Evolutionary conservation across 768 basidiomycete genomes (phyloP), one percentile per base, ranked within the genome.

Genomic region (Neoboletus subvelutipes): DNA sequence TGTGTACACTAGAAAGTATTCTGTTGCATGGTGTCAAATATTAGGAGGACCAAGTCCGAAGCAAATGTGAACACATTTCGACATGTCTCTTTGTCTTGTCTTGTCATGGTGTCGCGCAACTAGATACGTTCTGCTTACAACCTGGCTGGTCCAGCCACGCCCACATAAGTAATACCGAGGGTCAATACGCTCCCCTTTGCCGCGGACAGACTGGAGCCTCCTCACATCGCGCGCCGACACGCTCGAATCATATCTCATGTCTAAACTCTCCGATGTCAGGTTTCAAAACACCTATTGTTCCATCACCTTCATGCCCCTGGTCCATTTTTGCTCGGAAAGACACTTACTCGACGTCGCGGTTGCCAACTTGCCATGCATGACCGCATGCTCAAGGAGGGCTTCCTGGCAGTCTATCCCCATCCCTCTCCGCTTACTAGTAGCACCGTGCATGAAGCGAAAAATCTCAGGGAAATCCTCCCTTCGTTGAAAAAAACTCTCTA

Each of bases 251-350:
- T 69, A 62, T 29, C 45, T 73, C 24, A 62, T 69, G 58, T 24
- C 49, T 15, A 61, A 47, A 36, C 47, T 71, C 36, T 69, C 69
- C 17, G 62, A 63, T 34, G 34, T 17, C 31, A 61, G 57, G 43
- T 71, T 69, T 26, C 39, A 71, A 57, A 73, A 71, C 31, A 60
- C 67, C 0, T 73, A 71, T 22, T 62, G 70, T 10, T 53, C 63
- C 33, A 37, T 45, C 17, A 66, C 71, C 9, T 81, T 75, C 59
- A 75, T 77, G 56, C 70, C 67, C 24, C 62, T 76, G 45, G 76
- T 82, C 22, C 59, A 68, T 9, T 69, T 75, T 22, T 76, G 83
- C 46, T 63, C 84, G 24, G 67, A 75, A 18, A 61, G 74, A 41
- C 71, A 72, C 2, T 55, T 68, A 9, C 75, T 78, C 51, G 62